A percentile compares a stretch with the other conserved stretches of the same genome.
Conservation (phyloP, 1,139 yeast genomes). For the Candida sanyaensis region DNA sequence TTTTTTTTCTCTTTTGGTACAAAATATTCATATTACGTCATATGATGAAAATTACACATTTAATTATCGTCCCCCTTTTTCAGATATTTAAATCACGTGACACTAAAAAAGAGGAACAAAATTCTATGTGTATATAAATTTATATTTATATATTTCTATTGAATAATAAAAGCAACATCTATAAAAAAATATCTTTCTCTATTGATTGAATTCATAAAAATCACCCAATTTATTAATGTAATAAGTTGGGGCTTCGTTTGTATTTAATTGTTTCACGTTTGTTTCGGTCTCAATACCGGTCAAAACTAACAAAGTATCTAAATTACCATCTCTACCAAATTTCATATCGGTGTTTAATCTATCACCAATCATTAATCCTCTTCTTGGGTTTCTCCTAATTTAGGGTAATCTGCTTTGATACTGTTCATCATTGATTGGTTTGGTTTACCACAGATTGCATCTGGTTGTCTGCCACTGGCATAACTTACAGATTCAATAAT, state of each 20-base stretch:
- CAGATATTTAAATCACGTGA: neutral
- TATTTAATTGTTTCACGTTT: slow-evolving; percentile 44
- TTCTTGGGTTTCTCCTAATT: slow-evolving; percentile 52
- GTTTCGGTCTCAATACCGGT: slow-evolving; percentile 87
- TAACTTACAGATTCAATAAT: slow-evolving; percentile 77
- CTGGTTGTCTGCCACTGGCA: slow-evolving; percentile 70
- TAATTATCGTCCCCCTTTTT: neutral
- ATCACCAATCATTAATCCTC: slow-evolving; percentile 94
- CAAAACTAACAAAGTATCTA: slow-evolving; percentile 79
- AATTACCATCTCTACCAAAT: slow-evolving; percentile 85
- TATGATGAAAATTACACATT: neutral
- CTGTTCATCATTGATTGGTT: slow-evolving; percentile 88
- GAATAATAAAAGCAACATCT: neutral
- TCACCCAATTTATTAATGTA: slow-evolving; percentile 78
- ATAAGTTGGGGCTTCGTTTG: slow-evolving; percentile 60
- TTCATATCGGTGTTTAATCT: slow-evolving; percentile 92
- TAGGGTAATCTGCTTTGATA: slow-evolving; percentile 66
- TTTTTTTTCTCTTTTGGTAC: neutral
- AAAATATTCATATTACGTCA: neutral
- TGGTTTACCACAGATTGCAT: slow-evolving; percentile 86
- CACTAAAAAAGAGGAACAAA: too few species aligned
- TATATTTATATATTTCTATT: too few species aligned
- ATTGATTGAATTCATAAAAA: slow-evolving; percentile 51
- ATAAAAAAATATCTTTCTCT: neutral
- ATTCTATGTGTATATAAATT: too few species aligned